Base-by-base conservation (phyloP, 2,329 filamentous ascomycete species). In the Fusarium fracticaudum region DNA sequence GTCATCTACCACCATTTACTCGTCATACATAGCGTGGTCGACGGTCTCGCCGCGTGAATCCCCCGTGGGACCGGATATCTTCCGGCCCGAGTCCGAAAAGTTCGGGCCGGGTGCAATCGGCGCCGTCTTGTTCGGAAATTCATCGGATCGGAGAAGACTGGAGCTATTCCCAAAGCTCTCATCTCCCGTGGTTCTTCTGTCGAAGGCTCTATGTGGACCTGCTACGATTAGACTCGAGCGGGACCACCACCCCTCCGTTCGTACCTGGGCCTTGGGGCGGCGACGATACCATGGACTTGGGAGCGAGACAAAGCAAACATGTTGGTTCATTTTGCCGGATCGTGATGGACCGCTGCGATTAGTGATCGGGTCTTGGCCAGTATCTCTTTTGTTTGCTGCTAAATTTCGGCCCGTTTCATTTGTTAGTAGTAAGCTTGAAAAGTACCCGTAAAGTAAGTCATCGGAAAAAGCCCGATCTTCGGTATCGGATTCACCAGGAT, bases 391-490 rank as follows among this genome's bases (percentile, higher is more conserved):
- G 41, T 41, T 74, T 41, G 40, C 41, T 60, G 24, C 57, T 48
- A 73, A 74, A 44, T 71, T 58, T 67, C 59, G 71, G 71, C 60
- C 71, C 45, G 51, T 70, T 61, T 45, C 8, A 40, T 60, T 12
- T 45, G 43, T 43, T 57, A 43, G 47, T 50, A n/a, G 38, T 24
- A 71, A 66, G 45, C 37, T 31, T 48, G 26, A 24, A 43, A 40
- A 37, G 38, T 37, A 22, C 33, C 38, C n/a, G 18, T 17, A 11
- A 53, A 29, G 14, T 17, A 11, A 53, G 33, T 38, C 29, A n/a
- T 38, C 35, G 37, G 37, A 48, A 55, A 33, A 37, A 22, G 37
- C 12, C 6, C 10, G 18, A 33, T 29, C n/a, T 51, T 51, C 22
- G 35, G 17, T 31, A 17, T 18, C 44, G 35, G 44, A 40, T 54